These are phyloP conservation scores for Zoysia matrella DNA, from an alignment of 202 grass and related monocot genomes.

Conservation along the genomic window DNA sequence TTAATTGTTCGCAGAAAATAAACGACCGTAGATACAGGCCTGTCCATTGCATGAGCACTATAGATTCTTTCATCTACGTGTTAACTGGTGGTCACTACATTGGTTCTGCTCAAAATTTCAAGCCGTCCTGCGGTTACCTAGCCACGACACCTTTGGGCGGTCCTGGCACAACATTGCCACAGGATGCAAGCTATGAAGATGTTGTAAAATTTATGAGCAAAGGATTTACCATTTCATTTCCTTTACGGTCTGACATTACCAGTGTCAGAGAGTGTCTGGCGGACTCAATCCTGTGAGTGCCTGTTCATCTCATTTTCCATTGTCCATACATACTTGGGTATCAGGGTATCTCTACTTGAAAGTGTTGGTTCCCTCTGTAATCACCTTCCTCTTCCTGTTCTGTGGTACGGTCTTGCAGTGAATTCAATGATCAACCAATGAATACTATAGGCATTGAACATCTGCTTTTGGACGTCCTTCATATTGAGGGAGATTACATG, in stretches of 20 bases:
- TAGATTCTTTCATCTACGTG: no score
- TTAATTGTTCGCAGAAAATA: constrained; percentile 1
- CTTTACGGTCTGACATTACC: neutral
- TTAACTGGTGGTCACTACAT: no score
- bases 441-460: neutral
- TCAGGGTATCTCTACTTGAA: neutral
- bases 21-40: no score
- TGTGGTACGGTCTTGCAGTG: neutral
- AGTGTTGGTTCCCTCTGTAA: neutral
- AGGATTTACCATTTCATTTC: neutral
- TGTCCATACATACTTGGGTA: neutral
- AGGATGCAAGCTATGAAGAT: no score
- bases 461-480: neutral
- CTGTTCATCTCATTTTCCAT: neutral
- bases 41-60: no score
- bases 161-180: no score
- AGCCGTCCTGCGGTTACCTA: no score
- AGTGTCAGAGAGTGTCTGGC: neutral
- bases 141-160: no score
- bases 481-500: neutral
- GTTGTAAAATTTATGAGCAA: no score
- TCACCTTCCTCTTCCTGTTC: neutral
- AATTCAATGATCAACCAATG: neutral
- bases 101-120: no score
- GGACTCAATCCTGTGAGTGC: neutral